Evolutionary conservation across 2,329 filamentous ascomycete genomes (phyloP).

Genomic region (Knufia fluminis): DNA sequence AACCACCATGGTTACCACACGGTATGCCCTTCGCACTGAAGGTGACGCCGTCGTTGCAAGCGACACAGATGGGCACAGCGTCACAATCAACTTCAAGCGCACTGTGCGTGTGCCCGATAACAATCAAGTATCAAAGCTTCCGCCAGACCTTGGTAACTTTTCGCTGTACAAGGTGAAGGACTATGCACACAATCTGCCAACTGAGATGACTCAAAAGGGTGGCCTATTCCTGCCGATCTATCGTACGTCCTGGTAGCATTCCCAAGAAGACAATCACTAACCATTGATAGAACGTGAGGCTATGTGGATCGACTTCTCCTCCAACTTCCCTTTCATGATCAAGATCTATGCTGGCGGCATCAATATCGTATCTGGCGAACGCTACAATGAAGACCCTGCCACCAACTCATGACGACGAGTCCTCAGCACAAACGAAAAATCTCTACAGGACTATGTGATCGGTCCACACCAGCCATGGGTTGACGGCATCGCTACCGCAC

Average conservation of each 20-base stretch:
- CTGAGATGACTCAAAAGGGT: slow-evolving; percentile 31
- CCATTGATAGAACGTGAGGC: slow-evolving; percentile 26
- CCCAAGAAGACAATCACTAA: not conserved
- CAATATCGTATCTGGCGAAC: slow-evolving; percentile 35
- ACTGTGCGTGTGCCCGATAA: slow-evolving; percentile 5
- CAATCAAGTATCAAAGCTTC: slow-evolving; percentile 1
- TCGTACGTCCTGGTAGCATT: slow-evolving; percentile 13
- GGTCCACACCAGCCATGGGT: slow-evolving; percentile 34
- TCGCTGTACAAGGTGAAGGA: slow-evolving; percentile 1
- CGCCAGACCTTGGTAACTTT: not conserved
- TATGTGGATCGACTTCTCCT: slow-evolving; percentile 34
- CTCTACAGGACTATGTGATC: slow-evolving; percentile 38
- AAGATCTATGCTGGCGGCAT: slow-evolving; percentile 34
- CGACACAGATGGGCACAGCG: not conserved
- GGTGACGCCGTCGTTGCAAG: not conserved
- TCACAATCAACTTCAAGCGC: not conserved
- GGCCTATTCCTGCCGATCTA: slow-evolving; percentile 43
- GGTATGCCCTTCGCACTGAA: not conserved
- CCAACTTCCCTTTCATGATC: slow-evolving; percentile 27
- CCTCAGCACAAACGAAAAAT: slow-evolving; percentile 8
- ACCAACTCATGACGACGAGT: slow-evolving; percentile 12
- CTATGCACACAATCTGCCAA: slow-evolving; percentile 24
- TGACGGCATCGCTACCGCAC: slow-evolving; percentile 31
- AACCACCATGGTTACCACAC: not conserved
- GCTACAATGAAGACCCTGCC: slow-evolving; percentile 22